These are phyloP conservation scores for Pyracantha coccinea DNA, from an alignment of 331 rosid species.

Conservation along the genomic window DNA sequence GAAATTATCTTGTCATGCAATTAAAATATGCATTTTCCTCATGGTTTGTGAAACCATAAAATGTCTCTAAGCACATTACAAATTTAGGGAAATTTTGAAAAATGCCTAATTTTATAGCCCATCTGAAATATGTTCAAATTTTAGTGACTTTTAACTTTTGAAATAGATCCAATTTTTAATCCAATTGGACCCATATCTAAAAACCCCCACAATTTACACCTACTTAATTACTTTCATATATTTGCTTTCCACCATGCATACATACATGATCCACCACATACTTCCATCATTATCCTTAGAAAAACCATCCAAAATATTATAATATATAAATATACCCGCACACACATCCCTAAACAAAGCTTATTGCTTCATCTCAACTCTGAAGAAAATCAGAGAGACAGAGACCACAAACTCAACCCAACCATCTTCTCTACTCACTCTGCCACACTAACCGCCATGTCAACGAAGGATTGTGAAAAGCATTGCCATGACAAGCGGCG, in stretches of 20 bases:
- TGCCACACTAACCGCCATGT: constrained; percentile 19
- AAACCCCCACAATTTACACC: background rate
- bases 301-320: background rate
- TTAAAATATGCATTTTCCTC: background rate
- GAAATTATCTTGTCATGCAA: background rate
- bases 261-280: background rate
- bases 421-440: background rate
- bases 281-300: background rate
- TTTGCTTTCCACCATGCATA: constrained; percentile 5
- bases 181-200: too few relatives aligned
- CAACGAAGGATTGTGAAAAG: constrained; percentile 45
- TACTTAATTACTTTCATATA: background rate
- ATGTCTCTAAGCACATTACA: background rate
- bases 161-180: too few relatives aligned
- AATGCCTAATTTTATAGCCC: too few relatives aligned
- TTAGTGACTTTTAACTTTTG: too few relatives aligned
- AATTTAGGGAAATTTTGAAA: too few relatives aligned
- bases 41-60: background rate
- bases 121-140: too few relatives aligned
- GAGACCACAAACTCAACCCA: background rate
- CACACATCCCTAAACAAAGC: background rate
- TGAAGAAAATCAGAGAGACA: background rate
- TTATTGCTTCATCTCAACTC: background rate
- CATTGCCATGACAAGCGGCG: constrained; percentile 27
- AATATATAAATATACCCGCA: background rate